Evolutionary conservation across 2,329 filamentous ascomycete genomes (phyloP).

Genomic region (Ascochyta pisi): DNA sequence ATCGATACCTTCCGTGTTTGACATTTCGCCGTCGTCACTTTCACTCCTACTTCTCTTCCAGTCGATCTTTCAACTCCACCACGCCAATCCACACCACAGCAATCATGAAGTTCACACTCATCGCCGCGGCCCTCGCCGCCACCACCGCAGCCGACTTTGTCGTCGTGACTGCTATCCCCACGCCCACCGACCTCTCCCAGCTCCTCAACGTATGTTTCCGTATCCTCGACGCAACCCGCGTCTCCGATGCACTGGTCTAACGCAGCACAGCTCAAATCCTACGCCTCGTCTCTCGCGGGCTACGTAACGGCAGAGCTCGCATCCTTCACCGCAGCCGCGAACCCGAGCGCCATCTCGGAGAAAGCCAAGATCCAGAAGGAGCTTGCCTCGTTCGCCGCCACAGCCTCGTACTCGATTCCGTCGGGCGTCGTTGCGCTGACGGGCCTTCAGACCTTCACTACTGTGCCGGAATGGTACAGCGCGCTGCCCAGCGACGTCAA

Average conservation of each 20-base stretch:
- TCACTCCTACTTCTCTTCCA: background rate
- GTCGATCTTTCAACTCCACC: background rate
- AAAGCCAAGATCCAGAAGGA: slow-evolving; percentile 26
- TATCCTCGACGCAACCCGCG: too few species aligned
- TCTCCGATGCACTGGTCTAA: slow-evolving; percentile 1
- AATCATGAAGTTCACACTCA: slow-evolving; percentile 29
- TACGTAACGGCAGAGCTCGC: slow-evolving; percentile 22
- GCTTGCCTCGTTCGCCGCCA: slow-evolving; percentile 30
- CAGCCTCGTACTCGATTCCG: slow-evolving; percentile 27
- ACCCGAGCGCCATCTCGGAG: slow-evolving; percentile 17
- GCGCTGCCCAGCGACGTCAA: slow-evolving; percentile 34
- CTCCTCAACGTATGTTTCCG: slow-evolving; percentile 25
- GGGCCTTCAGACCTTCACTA: slow-evolving; percentile 25
- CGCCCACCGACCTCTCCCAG: slow-evolving; percentile 22
- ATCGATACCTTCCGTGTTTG: slow-evolving; percentile 5
- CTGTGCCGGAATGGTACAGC: slow-evolving; percentile 30
- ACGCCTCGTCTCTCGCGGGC: slow-evolving; percentile 21
- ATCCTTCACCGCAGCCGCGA: slow-evolving; percentile 20
- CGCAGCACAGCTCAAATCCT: slow-evolving; percentile 18
- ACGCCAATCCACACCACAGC: background rate
- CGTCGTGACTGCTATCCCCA: slow-evolving; percentile 25
- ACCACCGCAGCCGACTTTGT: slow-evolving; percentile 30
- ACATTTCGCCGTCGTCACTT: background rate
- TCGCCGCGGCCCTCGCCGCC: slow-evolving; percentile 27
- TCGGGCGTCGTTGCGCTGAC: slow-evolving; percentile 22